Percentiles rank a stretch among this genome's conserved stretches.
phyloP scores from a whole-genome alignment of 78 protist species.

The Emiliania huxleyi region DNA sequence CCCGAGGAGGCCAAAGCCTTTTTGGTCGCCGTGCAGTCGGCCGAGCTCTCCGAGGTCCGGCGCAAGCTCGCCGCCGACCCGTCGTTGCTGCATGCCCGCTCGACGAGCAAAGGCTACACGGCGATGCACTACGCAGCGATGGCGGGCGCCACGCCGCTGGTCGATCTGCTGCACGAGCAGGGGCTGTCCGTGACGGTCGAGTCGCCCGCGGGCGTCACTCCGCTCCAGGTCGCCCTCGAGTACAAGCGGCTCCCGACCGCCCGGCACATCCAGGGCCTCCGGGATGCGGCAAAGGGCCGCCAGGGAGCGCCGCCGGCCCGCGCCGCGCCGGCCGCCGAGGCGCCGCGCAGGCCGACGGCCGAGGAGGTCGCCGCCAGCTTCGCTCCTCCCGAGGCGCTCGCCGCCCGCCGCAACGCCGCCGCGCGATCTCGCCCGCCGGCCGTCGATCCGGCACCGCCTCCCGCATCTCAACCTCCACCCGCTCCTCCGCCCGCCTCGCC shows the following conservation, averaged over 20 bases:
- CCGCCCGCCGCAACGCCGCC: not conserved
- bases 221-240: not conserved
- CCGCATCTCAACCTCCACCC: no score
- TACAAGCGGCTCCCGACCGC: not conserved
- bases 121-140: constrained; percentile 18
- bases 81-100: not conserved
- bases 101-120: not conserved
- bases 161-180: not conserved
- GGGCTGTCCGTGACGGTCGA: not conserved
- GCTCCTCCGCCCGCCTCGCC: not conserved
- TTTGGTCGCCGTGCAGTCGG: no score
- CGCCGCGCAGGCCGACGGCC: no score
- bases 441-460: no score
- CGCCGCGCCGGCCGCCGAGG: not conserved
- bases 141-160: not conserved
- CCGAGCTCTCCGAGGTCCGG: no score
- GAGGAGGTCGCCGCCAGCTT: not conserved
- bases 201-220: not conserved
- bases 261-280: not conserved
- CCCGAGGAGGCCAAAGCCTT: no score
- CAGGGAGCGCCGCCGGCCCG: not conserved
- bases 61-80: not conserved
- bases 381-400: not conserved
- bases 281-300: not conserved
- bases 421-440: no score